Conservation (phyloP, 139 green algal genomes). For the Haematococcus sp. region DNA sequence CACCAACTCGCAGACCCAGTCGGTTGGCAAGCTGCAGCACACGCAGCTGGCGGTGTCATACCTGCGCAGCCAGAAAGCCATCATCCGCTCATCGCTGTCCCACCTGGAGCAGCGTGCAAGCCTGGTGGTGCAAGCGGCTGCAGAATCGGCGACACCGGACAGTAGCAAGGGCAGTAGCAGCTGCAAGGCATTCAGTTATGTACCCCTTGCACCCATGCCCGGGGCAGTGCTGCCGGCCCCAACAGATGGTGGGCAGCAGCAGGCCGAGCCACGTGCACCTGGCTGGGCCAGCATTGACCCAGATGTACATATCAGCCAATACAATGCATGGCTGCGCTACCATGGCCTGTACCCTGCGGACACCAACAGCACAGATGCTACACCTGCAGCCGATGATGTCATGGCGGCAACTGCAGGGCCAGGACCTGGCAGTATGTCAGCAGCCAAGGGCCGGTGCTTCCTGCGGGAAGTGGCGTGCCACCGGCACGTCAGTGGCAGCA, state of each 20-base stretch:
- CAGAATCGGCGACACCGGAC: background rate
- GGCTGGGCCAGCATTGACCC: constrained; percentile 3
- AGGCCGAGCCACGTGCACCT: background rate
- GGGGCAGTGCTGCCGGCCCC: no score
- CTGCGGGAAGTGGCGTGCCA: no score
- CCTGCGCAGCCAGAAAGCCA: background rate
- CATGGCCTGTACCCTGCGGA: background rate
- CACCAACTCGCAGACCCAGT: no score
- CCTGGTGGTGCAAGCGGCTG: background rate
- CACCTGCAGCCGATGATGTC: no score
- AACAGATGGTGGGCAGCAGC: no score
- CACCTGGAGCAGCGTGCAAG: background rate
- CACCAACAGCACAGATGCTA: no score
- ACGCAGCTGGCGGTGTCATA: background rate
- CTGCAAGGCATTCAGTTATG: no score
- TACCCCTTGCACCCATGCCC: no score
- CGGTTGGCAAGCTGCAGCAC: background rate
- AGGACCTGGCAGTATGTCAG: no score
- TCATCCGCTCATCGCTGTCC: background rate
- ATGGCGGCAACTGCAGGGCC: no score
- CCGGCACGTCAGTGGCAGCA: no score
- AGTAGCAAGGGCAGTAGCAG: background rate
- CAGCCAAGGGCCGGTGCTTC: no score
- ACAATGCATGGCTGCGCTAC: background rate
- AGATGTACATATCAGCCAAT: constrained; percentile 7